A percentile compares a stretch with the other conserved stretches of the same genome.
These are phyloP conservation scores for Coemansia javaensis DNA, from an alignment of 192 early-diverging fungal genomes.

Conservation along the genomic window DNA sequence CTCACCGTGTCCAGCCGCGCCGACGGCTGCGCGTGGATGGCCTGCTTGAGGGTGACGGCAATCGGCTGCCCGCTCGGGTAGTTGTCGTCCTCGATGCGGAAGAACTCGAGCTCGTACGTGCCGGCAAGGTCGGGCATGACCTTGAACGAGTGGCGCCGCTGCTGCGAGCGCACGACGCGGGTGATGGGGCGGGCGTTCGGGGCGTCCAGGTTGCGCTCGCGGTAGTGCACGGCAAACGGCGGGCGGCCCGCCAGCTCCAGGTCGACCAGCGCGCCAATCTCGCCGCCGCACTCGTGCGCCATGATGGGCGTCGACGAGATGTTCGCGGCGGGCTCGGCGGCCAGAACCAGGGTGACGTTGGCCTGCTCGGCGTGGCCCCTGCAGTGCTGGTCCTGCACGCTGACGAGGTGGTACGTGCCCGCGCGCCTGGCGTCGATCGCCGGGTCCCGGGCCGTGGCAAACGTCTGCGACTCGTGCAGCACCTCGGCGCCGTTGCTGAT, in stretches of 20 bases:
- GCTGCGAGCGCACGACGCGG: conserved; percentile 27
- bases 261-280: conserved; percentile 36
- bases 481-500: conserved; percentile 11
- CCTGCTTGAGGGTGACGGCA: conserved; percentile 12
- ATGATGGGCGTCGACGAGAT: conserved; percentile 35
- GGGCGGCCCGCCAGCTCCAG: conserved; percentile 41
- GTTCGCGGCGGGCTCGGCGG: conserved; percentile 17
- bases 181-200: conserved; percentile 11
- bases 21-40: conserved; percentile 43
- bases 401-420: conserved; percentile 26
- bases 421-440: conserved; percentile 16
- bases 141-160: conserved; percentile 27
- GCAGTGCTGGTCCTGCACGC: conserved; percentile 35
- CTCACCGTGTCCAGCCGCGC: conserved; percentile 19
- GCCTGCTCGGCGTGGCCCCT: conserved; percentile 2
- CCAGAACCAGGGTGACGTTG: conserved; percentile 22
- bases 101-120: conserved; percentile 41
- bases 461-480: conserved; percentile 8
- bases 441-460: conserved; percentile 5
- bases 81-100: conserved; percentile 44
- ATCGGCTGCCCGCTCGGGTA: conserved; percentile 41
- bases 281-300: conserved; percentile 46
- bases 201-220: conserved; percentile 38
- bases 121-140: conserved; percentile 38
- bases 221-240: conserved; percentile 42